These are phyloP conservation scores for Handroanthus guayacan DNA, from an alignment of 257 asterid genomes.

Conservation along the genomic window DNA sequence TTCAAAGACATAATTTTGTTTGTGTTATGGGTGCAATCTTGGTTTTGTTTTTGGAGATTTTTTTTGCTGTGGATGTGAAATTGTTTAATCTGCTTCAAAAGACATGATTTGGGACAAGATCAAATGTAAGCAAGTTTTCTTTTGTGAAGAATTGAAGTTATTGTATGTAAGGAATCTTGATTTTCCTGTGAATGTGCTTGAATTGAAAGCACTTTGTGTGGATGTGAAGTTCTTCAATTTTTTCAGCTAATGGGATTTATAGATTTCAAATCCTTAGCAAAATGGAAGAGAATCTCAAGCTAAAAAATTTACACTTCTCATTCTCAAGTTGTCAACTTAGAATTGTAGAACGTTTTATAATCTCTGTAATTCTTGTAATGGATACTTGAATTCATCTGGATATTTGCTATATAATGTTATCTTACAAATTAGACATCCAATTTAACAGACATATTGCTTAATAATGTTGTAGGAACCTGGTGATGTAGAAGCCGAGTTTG, in stretches of 20 bases:
- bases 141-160: not conserved
- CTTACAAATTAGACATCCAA: not conserved
- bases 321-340: not conserved
- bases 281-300: not conserved
- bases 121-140: not conserved
- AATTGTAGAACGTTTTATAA: too few species aligned
- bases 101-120: too few species aligned
- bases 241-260: not conserved
- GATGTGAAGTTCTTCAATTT: not conserved
- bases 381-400: not conserved
- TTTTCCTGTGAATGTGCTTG: not conserved
- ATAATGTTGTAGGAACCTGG: constrained; percentile 71
- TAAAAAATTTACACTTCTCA: too few species aligned
- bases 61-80: too few species aligned
- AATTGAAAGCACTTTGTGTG: not conserved
- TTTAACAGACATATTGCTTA: not conserved
- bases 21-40: too few species aligned
- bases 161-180: not conserved
- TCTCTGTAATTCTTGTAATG: not conserved
- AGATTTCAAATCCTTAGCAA: not conserved
- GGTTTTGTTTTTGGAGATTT: too few species aligned
- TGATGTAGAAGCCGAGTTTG: constrained; percentile 75
- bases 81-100: too few species aligned
- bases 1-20: not conserved
- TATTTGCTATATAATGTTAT: not conserved